Evolutionary conservation across 2,329 filamentous ascomycete genomes (phyloP).

Genomic region (Cladosporium halotolerans): DNA sequence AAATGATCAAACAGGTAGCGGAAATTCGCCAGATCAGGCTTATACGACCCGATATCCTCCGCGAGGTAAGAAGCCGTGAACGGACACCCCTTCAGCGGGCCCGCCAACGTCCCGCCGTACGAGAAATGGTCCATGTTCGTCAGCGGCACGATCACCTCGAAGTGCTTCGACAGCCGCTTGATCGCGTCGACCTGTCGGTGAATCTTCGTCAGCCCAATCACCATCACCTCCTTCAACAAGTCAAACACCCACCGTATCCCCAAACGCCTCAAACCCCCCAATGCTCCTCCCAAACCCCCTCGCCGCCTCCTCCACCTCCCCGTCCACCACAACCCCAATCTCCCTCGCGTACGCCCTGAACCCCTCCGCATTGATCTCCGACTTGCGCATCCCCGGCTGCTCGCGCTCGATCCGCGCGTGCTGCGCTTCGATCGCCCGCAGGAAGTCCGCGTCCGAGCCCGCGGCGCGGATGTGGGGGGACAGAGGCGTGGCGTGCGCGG

Average conservation of each 20-base stretch:
- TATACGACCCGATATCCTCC: slow-evolving; percentile 65
- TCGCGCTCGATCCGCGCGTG: slow-evolving; percentile 45
- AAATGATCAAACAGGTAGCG: slow-evolving; percentile 55
- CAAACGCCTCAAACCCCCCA: slow-evolving; percentile 51
- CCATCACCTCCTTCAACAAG: not conserved
- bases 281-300: slow-evolving; percentile 48
- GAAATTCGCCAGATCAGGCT: slow-evolving; percentile 61
- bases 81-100: slow-evolving; percentile 46
- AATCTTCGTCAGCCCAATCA: too few relatives aligned
- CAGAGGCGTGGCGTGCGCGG: slow-evolving; percentile 45
- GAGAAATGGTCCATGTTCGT: slow-evolving; percentile 54
- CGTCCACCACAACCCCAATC: slow-evolving; percentile 41
- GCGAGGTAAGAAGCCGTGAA: slow-evolving; percentile 65
- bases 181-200: slow-evolving; percentile 40
- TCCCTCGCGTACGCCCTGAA: slow-evolving; percentile 26
- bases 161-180: slow-evolving; percentile 43
- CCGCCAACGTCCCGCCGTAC: slow-evolving; percentile 44
- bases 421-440: slow-evolving; percentile 41
- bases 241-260: slow-evolving; percentile 43
- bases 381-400: slow-evolving; percentile 55
- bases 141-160: slow-evolving; percentile 52
- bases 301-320: slow-evolving; percentile 38
- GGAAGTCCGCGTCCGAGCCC: slow-evolving; percentile 36
- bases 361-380: slow-evolving; percentile 40
- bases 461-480: slow-evolving; percentile 38